phyloP scores from a whole-genome alignment of 176 grass and related monocot species.

The Olyra latifolia region DNA sequence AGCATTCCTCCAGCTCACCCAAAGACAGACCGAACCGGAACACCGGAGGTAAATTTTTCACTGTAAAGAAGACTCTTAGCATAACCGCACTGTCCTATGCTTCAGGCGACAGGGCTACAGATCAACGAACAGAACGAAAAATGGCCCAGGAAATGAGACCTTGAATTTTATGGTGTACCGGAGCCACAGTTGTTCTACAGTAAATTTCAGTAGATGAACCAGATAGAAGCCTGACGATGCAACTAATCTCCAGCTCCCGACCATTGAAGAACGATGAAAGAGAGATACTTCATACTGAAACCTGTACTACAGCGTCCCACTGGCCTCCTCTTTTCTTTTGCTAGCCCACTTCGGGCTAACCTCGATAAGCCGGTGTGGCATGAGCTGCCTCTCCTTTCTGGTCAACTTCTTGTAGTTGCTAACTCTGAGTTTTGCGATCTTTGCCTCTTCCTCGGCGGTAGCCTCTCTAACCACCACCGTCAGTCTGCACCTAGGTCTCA shows the following conservation, averaged over 20 bases:
- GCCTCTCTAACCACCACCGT: constrained; percentile 93
- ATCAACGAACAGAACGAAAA: constrained; percentile 5
- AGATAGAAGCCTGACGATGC: not conserved
- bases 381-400: constrained; percentile 69
- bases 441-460: constrained; percentile 84
- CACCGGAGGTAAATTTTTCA: constrained; percentile 7
- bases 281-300: not conserved
- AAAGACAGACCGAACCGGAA: not conserved
- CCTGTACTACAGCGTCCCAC: not conserved
- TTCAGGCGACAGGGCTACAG: too few relatives aligned
- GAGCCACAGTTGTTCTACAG: not conserved
- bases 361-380: constrained; percentile 87
- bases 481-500: constrained; percentile 73
- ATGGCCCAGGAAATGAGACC: not conserved
- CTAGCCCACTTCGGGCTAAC: constrained; percentile 66
- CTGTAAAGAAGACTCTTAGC: not conserved
- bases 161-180: not conserved
- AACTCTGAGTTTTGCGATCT: constrained; percentile 83
- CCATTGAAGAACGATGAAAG: too few relatives aligned
- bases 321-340: constrained; percentile 53
- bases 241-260: too few relatives aligned
- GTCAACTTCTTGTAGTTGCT: constrained; percentile 95
- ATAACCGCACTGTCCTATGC: not conserved
- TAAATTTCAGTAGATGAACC: not conserved
- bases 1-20: not conserved